Evolutionary conservation across 2,329 filamentous ascomycete genomes (phyloP).

Genomic region (Dichotomopilus funicola): DNA sequence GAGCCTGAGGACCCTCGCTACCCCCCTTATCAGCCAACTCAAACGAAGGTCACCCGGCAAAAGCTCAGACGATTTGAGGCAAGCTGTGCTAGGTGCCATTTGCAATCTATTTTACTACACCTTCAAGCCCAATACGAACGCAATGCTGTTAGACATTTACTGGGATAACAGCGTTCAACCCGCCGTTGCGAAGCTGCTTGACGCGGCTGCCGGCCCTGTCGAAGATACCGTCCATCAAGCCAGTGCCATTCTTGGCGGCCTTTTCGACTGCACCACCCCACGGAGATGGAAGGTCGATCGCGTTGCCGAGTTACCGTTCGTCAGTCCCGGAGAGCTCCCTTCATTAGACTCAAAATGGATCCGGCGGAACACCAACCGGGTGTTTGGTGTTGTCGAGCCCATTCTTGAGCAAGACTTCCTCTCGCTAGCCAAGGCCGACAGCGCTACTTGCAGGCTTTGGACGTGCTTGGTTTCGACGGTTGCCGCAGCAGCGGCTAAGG

Average conservation of each 20-base stretch:
- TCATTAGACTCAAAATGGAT: constrained; percentile 82
- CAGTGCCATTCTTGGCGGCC: constrained; percentile 63
- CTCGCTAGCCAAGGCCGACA: constrained; percentile 55
- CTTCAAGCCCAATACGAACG: constrained; percentile 62
- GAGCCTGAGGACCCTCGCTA: constrained; percentile 49
- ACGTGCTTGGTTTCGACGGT: constrained; percentile 54
- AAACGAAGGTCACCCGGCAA: constrained; percentile 56
- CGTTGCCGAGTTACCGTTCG: constrained; percentile 52
- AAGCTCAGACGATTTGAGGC: constrained; percentile 50
- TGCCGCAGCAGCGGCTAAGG: constrained; percentile 66
- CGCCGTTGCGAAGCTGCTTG: constrained; percentile 54
- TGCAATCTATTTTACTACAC: constrained; percentile 79
- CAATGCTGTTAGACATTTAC: constrained; percentile 61
- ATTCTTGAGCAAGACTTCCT: constrained; percentile 56
- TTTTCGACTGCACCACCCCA: constrained; percentile 55
- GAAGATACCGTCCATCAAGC: constrained; percentile 50
- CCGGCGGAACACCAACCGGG: constrained; percentile 58
- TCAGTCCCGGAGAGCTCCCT: constrained; percentile 70
- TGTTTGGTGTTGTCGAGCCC: constrained; percentile 57
- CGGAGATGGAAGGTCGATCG: constrained; percentile 69
- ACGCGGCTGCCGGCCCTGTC: constrained; percentile 30
- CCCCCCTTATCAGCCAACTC: constrained; percentile 63
- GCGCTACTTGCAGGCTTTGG: constrained; percentile 51
- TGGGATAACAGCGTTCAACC: constrained; percentile 72
- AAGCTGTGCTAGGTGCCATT: constrained; percentile 58